phyloP scores from a whole-genome alignment of 805 yeast species.

The Myxozyma monticola region DNA sequence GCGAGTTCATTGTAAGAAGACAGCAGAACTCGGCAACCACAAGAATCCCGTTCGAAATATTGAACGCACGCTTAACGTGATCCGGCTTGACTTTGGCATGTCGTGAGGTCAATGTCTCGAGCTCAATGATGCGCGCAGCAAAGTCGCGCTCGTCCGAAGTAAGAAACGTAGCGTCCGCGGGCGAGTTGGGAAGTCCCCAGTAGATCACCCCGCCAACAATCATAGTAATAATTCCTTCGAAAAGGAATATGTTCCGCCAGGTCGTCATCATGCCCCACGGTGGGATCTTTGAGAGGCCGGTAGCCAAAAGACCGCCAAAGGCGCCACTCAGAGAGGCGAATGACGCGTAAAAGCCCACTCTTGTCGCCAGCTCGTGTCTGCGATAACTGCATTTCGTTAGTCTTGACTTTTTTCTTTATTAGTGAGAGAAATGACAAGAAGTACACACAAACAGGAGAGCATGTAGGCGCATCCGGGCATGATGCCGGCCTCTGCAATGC shows the following conservation, averaged over 20 bases:
- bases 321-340: no score
- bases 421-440: no score
- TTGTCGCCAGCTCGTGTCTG: no score
- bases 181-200: slow-evolving; percentile 48
- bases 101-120: neutral
- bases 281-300: neutral
- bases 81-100: neutral
- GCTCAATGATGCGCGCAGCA: slow-evolving; percentile 1
- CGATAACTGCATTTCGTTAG: no score
- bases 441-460: no score
- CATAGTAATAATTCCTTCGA: neutral
- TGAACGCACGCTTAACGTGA: neutral
- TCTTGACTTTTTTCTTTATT: no score
- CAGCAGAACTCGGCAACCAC: neutral
- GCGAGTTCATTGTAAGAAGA: neutral
- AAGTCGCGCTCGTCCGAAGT: slow-evolving; percentile 22
- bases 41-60: neutral
- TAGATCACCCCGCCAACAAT: neutral
- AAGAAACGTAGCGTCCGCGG: slow-evolving; percentile 32
- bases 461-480: slow-evolving; percentile 42
- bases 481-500: slow-evolving; percentile 42
- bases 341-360: no score
- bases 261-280: neutral
- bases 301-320: no score
- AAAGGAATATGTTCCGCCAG: neutral